Evolutionary conservation across 1,284 basidiomycete species (phyloP).

Genomic region (Cutaneotrichosporon dermatis): DNA sequence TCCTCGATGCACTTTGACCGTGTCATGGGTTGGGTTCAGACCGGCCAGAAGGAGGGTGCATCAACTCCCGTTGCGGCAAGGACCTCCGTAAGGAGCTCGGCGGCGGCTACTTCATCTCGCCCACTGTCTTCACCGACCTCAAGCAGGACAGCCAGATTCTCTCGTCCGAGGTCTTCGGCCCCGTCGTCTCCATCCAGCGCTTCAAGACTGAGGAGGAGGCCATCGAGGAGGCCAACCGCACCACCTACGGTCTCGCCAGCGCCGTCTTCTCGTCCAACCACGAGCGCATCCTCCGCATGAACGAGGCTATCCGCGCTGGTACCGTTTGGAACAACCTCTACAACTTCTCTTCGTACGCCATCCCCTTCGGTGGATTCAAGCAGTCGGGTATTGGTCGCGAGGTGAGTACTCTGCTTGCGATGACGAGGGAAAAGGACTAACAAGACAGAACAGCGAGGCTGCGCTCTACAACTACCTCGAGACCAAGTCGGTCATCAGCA

Average conservation of each 20-base stretch:
- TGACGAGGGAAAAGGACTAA: neutral
- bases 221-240: conserved; percentile 73
- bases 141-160: conserved; percentile 36
- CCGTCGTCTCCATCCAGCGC: conserved; percentile 49
- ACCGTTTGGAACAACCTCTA: conserved; percentile 49
- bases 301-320: conserved; percentile 76
- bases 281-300: conserved; percentile 77
- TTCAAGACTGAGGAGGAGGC: conserved; percentile 50
- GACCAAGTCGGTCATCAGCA: conserved; percentile 47
- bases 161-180: conserved; percentile 51
- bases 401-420: neutral
- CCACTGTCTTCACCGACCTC: conserved; percentile 46
- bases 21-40: conserved; percentile 82
- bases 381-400: conserved; percentile 28
- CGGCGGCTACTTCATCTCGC: conserved; percentile 32
- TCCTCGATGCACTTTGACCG: conserved; percentile 82
- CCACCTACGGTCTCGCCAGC: conserved; percentile 79
- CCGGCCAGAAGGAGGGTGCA: conserved; percentile 82
- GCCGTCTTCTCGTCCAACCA: conserved; percentile 82
- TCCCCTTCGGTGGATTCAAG: conserved; percentile 20
- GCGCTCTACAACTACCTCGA: conserved; percentile 17
- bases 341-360: conserved; percentile 10
- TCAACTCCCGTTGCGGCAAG: conserved; percentile 72
- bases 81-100: conserved; percentile 9
- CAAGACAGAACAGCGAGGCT: conserved; percentile 10